Percentiles rank a stretch among this genome's conserved stretches.
Evolutionary conservation across 192 early-diverging fungal genomes (phyloP).

Genomic region (Funneliformis geosporum): DNA sequence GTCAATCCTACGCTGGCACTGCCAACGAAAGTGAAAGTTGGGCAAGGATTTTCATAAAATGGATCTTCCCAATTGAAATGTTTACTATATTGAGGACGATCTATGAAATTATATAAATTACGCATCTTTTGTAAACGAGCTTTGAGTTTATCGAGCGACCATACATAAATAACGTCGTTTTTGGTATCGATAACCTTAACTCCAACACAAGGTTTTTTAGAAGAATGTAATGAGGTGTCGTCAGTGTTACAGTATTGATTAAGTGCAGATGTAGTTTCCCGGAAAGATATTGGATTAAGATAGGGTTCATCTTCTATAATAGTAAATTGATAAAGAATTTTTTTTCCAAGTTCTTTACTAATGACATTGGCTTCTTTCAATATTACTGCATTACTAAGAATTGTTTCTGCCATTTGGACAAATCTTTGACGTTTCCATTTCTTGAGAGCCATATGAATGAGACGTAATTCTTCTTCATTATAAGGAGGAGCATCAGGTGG

Average conservation of each 20-base stretch:
- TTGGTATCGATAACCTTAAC: conserved; percentile 58
- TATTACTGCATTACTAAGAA: conserved; percentile 66
- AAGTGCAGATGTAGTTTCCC: conserved; percentile 52
- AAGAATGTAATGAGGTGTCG: conserved; percentile 43
- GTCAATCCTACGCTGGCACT: conserved; percentile 47
- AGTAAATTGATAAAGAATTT: conserved; percentile 83
- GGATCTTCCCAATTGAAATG: conserved; percentile 61
- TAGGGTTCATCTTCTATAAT: conserved; percentile 66
- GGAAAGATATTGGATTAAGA: conserved; percentile 51
- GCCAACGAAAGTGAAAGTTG: conserved; percentile 57
- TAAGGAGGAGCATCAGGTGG: conserved; percentile 39
- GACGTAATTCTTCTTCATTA: conserved; percentile 45
- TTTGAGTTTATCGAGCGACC: conserved; percentile 64
- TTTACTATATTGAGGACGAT: conserved; percentile 57
- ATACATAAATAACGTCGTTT: conserved; percentile 58
- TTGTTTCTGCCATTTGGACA: conserved; percentile 64
- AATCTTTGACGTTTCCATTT: conserved; percentile 58
- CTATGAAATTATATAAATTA: conserved; percentile 60
- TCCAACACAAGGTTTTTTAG: conserved; percentile 54
- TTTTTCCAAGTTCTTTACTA: conserved; percentile 77
- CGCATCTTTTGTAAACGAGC: conserved; percentile 70
- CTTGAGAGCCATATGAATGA: conserved; percentile 43
- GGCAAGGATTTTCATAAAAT: conserved; percentile 58
- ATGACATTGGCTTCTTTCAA: conserved; percentile 93
- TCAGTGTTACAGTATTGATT: conserved; percentile 54